Conservation (phyloP, 2,329 filamentous ascomycete species). For the Fusarium longipes region DNA sequence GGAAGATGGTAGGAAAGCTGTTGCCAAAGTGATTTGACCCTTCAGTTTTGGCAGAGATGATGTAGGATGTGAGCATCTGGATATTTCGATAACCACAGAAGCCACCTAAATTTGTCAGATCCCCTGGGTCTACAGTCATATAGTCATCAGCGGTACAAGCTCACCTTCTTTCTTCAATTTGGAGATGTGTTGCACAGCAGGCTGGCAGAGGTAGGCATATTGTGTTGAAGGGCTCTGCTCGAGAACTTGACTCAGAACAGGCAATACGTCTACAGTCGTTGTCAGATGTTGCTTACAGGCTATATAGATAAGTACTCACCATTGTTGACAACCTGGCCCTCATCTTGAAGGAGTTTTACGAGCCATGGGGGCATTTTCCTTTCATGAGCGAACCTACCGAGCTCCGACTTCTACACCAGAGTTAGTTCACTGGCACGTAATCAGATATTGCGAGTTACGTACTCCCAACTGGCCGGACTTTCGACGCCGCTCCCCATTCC, state of each 20-base stretch:
- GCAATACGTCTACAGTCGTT: conserved; percentile 63
- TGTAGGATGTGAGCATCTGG: conserved; percentile 87
- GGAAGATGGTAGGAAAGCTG: conserved; percentile 78
- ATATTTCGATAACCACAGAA: conserved; percentile 98
- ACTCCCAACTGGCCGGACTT: conserved; percentile 39
- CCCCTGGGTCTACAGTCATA: not conserved
- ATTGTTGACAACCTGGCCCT: conserved; percentile 65
- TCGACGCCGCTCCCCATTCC: conserved; percentile 15
- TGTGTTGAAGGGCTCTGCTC: conserved; percentile 70
- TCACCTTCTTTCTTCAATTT: conserved; percentile 80
- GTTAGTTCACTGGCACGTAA: not conserved
- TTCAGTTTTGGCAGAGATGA: conserved; percentile 67
- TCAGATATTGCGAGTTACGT: not conserved
- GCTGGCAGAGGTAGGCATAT: conserved; percentile 83
- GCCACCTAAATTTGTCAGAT: conserved; percentile 65
- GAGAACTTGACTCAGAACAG: conserved; percentile 71
- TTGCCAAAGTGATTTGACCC: conserved; percentile 71
- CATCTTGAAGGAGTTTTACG: conserved; percentile 68
- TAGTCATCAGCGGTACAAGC: not conserved
- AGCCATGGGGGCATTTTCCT: conserved; percentile 80
- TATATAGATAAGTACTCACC: conserved; percentile 52
- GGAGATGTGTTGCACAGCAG: conserved; percentile 79
- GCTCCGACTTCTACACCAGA: conserved; percentile 64
- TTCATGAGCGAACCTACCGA: conserved; percentile 79
- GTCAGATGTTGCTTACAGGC: conserved; percentile 18